Conservation (phyloP, 352 stramenopile species). For the Plasmopara halstedii region DNA sequence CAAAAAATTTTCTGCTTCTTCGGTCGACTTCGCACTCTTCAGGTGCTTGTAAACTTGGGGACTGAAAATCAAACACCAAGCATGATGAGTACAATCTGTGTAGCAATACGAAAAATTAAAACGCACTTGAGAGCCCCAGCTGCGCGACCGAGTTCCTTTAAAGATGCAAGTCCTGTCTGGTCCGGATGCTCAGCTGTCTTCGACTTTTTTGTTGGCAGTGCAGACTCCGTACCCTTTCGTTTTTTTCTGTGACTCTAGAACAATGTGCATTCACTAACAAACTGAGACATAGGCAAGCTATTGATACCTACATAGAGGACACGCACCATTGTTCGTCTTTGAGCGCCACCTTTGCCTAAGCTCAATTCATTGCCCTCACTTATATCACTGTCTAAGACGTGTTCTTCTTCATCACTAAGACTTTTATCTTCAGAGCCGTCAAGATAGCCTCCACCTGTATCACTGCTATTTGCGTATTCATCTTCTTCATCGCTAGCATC, state of each 20-base stretch:
- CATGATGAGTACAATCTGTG: slow-evolving; percentile 1
- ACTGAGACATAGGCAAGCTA: not conserved
- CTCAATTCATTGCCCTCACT: too few relatives aligned
- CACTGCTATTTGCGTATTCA: slow-evolving; percentile 12
- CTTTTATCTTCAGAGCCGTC: slow-evolving; percentile 14
- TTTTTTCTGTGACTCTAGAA: slow-evolving; percentile 8
- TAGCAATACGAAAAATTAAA: not conserved
- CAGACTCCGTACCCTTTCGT: slow-evolving; percentile 11
- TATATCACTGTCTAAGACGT: too few relatives aligned
- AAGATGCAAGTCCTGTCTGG: slow-evolving; percentile 35
- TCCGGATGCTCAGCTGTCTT: slow-evolving; percentile 23
- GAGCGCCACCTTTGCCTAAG: too few relatives aligned
- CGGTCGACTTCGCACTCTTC: slow-evolving; percentile 29
- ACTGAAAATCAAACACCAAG: slow-evolving; percentile 19
- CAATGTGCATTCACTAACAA: slow-evolving; percentile 2
- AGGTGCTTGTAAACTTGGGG: slow-evolving; percentile 53
- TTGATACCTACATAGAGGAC: not conserved
- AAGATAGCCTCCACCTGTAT: slow-evolving; percentile 15
- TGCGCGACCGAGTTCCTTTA: slow-evolving; percentile 67
- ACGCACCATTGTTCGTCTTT: slow-evolving; percentile 20
- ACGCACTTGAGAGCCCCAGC: slow-evolving; percentile 63
- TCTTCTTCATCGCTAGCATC: slow-evolving; percentile 41
- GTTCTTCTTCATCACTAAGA: slow-evolving; percentile 19
- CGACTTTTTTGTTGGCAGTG: slow-evolving; percentile 18
- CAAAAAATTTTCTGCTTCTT: slow-evolving; percentile 53